Base-by-base conservation (phyloP, 805 yeast genomes). In the Isabelozyma heimii region DNA sequence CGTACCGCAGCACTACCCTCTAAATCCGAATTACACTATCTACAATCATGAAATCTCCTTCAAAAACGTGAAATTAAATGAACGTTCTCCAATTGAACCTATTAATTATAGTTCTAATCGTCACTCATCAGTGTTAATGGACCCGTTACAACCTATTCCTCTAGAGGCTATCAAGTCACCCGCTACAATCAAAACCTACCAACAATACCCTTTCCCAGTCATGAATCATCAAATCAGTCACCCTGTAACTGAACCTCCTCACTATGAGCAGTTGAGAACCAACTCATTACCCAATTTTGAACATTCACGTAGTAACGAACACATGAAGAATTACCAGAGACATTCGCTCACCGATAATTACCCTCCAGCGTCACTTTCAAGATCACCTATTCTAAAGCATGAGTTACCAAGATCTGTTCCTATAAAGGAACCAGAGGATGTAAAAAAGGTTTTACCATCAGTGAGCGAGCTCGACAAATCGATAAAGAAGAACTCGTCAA, bases 41-140 rank as follows among this genome's bases (percentile, higher is more conserved):
- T 66, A 62, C 60, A 58, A 52, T 42, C 45, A 39, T 43, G 66
- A 62, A 33, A 48, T 46, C 10, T 48, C 46, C 38, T 49, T 52
- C 45, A 37, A 54, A 28, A 49, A 51, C 40, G 46, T 44, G 15
- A 50, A 45, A 6, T 30, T 48, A 16, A 44, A 43, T n/a, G 48
- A 43, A 27, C 14, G 42, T 37, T 30, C 35, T 6, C 35, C 35
- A 9, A 30, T 30, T 13, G 35, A 30, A 9, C 35, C 35, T 13
- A 30, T 30, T 30, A 30, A 13, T 9, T 20, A 37, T 37, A 44
- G 26, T 13, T 13, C 37, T 30, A 46, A 7, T 33, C 64, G 80
- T 42, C 75, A 75, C 50, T 60, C 65, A 33, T 74, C 80, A 12
- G 68, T 75, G 15, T 66, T 60, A 13, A 73, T 65, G 64, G 73